Conservation (phyloP, 345 rosid genomes). For the Euphorbia peplus region DNA sequence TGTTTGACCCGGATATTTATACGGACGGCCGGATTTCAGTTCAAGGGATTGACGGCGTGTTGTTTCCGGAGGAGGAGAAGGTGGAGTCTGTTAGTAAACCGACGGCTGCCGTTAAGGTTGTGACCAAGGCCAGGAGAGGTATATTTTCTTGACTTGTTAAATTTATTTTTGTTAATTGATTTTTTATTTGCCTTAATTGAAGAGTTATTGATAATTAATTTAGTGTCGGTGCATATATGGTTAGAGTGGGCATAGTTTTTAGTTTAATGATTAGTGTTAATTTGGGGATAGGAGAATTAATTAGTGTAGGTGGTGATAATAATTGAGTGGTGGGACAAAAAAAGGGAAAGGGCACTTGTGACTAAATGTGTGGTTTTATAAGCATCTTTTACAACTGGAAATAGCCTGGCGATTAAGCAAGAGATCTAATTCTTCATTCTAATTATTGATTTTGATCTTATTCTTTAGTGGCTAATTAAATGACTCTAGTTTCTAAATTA, state of each 20-base stretch:
- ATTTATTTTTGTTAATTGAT: background rate
- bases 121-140: constrained; percentile 85
- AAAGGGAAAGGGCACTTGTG: background rate
- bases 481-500: background rate
- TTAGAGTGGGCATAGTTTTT: background rate
- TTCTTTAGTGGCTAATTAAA: constrained; percentile 3
- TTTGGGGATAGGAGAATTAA: too few species aligned
- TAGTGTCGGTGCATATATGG: constrained; percentile 3
- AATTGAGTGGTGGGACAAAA: constrained; percentile 13
- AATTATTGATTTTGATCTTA: background rate
- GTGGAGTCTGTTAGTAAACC: constrained; percentile 23
- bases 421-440: background rate
- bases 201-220: background rate
- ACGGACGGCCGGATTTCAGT: constrained; percentile 95
- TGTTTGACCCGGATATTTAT: constrained; percentile 73
- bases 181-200: background rate
- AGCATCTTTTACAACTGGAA: background rate
- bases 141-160: constrained; percentile 5
- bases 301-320: background rate
- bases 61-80: constrained; percentile 68
- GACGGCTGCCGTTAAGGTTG: constrained; percentile 51
- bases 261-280: too few species aligned
- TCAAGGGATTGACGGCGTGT: constrained; percentile 88
- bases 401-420: constrained; percentile 10
- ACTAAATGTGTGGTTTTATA: too few species aligned